Base-by-base conservation (phyloP, 2,329 filamentous ascomycete genomes). In the Truncatella angustata region DNA sequence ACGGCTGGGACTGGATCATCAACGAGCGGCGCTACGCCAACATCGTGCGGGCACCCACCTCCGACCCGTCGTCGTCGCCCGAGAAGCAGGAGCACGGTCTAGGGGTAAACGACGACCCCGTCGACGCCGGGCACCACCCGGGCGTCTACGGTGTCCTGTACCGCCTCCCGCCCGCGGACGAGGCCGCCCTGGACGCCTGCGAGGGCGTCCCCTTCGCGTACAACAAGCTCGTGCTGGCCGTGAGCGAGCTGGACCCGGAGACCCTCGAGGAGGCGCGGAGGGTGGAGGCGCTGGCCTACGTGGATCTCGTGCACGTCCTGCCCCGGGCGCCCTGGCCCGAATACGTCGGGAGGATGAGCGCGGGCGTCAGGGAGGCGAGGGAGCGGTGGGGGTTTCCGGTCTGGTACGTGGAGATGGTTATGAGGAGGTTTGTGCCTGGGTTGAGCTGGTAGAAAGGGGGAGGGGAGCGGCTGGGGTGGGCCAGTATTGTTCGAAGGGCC, bases 1-100 rank as follows among this genome's bases (percentile, higher is more conserved):
- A 66, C 1, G 71, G 72, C 36, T 87, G 83, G 73, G 70, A 66
- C 40, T 90, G 85, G 84, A 74, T 87, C 49, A 88, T 90, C 71
- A 86, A 84, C 62, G 67, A 72, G 42, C 76, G 85, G 2, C 85
- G 85, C 12, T 88, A 85, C 63, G 87, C 87, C 35, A 90, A 89
- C 62, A 72, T 90, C n/a, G 76, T 84, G 23, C 63, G 20, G 42
- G 10, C 36, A 53, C 23, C n/a, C 14, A 1, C 4, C 4, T 14
- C 21, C 10, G 12, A 18, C 4, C 11, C 16, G 18, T 6, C 3
- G 14, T 14, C 9, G 37, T 32, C 9, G 21, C 47, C 3, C 16
- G 44, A 26, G 28, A 55, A n/a, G 42, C 14, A 16, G 28, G 54
- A 16, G 45, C 49, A 52, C n/a, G n/a, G n/a, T n/a, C n/a, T n/a